phyloP scores from a whole-genome alignment of 768 basidiomycete genomes.

The Glaciozyma martinii region DNA sequence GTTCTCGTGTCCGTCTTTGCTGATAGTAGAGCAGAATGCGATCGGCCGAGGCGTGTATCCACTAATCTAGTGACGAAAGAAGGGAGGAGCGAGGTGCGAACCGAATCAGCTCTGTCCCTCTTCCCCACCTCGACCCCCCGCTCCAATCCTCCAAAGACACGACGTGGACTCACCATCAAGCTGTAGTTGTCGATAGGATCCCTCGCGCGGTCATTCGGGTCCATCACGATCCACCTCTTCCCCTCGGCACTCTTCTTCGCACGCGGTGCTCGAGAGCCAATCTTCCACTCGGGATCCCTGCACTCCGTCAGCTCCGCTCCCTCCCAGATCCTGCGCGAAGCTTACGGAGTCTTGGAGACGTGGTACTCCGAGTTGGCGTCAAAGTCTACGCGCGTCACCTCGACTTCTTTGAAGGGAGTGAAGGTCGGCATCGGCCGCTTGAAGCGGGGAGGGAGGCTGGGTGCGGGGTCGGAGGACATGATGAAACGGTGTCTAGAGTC shows the following conservation, averaged over 20 bases:
- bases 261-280: background rate
- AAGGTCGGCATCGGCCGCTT: background rate
- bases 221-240: background rate
- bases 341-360: background rate
- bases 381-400: background rate
- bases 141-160: too few species aligned
- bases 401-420: background rate
- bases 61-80: background rate
- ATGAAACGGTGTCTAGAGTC: too few species aligned
- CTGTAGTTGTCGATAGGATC: conserved; percentile 1
- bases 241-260: background rate
- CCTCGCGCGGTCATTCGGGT: background rate
- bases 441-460: background rate
- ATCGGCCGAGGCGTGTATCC: conserved; percentile 50
- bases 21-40: conserved; percentile 56
- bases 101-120: background rate
- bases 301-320: background rate
- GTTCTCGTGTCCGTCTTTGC: conserved; percentile 48
- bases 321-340: background rate
- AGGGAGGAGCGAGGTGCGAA: background rate
- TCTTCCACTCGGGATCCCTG: background rate
- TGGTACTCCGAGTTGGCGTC: background rate
- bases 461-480: too few species aligned
- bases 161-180: background rate
- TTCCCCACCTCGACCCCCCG: too few species aligned